phyloP scores from a whole-genome alignment of 768 basidiomycete genomes.

The Gloeopeniophorella convolvens region DNA sequence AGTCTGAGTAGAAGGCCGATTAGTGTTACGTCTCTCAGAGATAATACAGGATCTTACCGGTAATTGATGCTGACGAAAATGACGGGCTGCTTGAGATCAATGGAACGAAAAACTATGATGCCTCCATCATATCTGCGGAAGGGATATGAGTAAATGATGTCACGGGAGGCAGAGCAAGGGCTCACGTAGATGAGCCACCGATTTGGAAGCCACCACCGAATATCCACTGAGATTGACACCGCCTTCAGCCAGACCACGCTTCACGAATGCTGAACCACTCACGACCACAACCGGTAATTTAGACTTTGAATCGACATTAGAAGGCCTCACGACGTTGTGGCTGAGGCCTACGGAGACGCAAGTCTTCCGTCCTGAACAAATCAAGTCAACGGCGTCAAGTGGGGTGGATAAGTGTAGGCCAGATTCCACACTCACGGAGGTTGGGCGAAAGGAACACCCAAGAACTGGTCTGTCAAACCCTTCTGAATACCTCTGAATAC shows the following conservation, averaged over 20 bases:
- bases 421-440: conserved; percentile 29
- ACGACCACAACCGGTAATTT: conserved; percentile 25
- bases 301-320: background rate
- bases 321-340: conserved; percentile 23
- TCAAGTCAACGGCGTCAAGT: background rate
- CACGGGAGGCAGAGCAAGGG: background rate
- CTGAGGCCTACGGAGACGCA: conserved; percentile 33
- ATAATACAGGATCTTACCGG: conserved; percentile 16
- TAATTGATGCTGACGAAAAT: conserved; percentile 28
- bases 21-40: background rate
- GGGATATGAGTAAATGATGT: background rate
- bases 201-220: conserved; percentile 22
- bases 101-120: conserved; percentile 21
- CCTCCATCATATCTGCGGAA: conserved; percentile 22
- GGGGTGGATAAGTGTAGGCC: too few species aligned
- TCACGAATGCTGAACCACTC: background rate
- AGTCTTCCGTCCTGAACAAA: conserved; percentile 28
- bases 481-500: conserved; percentile 26
- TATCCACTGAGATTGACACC: conserved; percentile 19
- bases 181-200: conserved; percentile 10
- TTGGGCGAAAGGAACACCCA: conserved; percentile 38
- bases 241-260: background rate
- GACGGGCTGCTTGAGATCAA: conserved; percentile 22
- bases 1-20: too few species aligned
- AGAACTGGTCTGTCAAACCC: conserved; percentile 28